These are phyloP conservation scores for Claviceps africana DNA, from an alignment of 2,329 filamentous ascomycete species.

Conservation along the genomic window DNA sequence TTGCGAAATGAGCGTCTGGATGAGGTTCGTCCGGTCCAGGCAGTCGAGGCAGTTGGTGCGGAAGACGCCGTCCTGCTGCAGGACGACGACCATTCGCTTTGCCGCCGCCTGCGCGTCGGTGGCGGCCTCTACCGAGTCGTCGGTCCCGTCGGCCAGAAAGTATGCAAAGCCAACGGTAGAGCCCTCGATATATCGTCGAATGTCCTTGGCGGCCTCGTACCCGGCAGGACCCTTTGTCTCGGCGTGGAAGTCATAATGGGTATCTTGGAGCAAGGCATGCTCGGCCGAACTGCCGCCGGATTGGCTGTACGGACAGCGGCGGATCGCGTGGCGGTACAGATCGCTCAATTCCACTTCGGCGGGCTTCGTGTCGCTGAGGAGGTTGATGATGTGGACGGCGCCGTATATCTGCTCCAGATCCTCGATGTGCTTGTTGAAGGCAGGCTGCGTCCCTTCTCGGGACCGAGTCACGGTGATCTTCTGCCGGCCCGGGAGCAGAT, in stretches of 20 bases:
- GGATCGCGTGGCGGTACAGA: conserved; percentile 66
- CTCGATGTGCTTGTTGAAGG: conserved; percentile 91
- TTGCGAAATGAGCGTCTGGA: conserved; percentile 89
- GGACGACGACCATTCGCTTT: conserved; percentile 48
- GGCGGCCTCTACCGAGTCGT: conserved; percentile 33
- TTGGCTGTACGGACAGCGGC: conserved; percentile 56
- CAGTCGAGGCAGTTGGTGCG: conserved; percentile 94
- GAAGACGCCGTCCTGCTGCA: conserved; percentile 93
- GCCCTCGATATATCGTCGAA: conserved; percentile 61
- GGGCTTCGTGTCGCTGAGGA: conserved; percentile 79
- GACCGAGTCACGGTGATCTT: conserved; percentile 88
- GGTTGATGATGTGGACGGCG: conserved; percentile 80
- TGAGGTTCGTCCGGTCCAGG: conserved; percentile 85
- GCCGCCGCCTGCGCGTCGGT: conserved; percentile 19
- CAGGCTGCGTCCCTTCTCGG: conserved; percentile 77
- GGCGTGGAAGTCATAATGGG: conserved; percentile 93
- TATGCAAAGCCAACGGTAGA: conserved; percentile 87
- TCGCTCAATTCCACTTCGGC: conserved; percentile 74
- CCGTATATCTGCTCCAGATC: conserved; percentile 78
- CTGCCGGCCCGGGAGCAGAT: conserved; percentile 79
- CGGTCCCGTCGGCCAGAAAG: conserved; percentile 63
- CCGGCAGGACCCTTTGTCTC: conserved; percentile 77
- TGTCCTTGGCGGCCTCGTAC: conserved; percentile 81
- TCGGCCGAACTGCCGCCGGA: conserved; percentile 41
- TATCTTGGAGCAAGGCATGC: conserved; percentile 62